A percentile compares a stretch with the other conserved stretches of the same genome.
These are phyloP conservation scores for Pouteria glomerata DNA, from an alignment of 148 eudicot genomes.

Conservation along the genomic window DNA sequence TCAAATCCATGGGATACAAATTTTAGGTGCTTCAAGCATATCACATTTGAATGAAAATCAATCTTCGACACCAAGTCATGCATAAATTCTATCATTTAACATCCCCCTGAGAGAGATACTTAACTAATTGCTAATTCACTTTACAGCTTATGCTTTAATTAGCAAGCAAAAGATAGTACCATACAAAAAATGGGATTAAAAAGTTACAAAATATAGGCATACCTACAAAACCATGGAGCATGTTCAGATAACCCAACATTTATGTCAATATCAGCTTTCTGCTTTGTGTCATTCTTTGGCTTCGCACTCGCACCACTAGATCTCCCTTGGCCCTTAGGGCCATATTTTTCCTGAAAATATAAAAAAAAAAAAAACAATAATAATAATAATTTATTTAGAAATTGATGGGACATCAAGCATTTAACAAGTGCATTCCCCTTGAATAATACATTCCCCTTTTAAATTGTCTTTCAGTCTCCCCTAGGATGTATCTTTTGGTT, in stretches of 20 bases:
- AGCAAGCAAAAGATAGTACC: neutral
- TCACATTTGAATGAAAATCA: neutral
- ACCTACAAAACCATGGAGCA: slow-evolving; percentile 97
- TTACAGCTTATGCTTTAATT: neutral
- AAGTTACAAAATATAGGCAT: neutral
- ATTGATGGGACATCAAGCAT: no score
- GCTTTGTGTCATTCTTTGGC: slow-evolving; percentile 45
- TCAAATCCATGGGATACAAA: neutral
- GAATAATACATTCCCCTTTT: no score
- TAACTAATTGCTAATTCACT: neutral
- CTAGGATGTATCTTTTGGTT: no score
- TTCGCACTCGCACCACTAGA: slow-evolving; percentile 45
- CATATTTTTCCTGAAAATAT: slow-evolving; percentile 76
- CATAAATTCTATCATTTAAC: neutral
- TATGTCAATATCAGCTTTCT: slow-evolving; percentile 73
- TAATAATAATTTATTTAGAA: no score
- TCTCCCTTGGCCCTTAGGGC: slow-evolving; percentile 84
- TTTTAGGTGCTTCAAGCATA: neutral
- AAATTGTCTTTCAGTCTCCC: no score
- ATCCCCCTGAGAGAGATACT: no score
- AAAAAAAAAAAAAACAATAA: neutral
- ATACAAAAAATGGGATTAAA: neutral
- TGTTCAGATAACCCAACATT: slow-evolving; percentile 81
- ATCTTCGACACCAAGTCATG: neutral
- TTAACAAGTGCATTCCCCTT: no score